These are phyloP conservation scores for Amphibolis antarctica DNA, from an alignment of 106 monocot genomes.

Conservation along the genomic window DNA sequence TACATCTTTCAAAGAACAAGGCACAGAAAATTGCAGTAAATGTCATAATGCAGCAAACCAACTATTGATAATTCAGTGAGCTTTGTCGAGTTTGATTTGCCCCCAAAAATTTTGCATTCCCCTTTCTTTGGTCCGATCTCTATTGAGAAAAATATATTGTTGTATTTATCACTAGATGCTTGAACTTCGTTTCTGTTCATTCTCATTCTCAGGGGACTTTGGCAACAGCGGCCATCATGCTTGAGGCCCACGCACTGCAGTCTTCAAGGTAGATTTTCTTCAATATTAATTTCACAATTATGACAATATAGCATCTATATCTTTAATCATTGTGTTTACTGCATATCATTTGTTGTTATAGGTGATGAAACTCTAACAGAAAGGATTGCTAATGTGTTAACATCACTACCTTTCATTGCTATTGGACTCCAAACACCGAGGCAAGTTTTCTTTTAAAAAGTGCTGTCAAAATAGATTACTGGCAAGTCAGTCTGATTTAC, in stretches of 20 bases:
- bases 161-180: background rate
- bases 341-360: slow-evolving; percentile 5
- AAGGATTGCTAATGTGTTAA: slow-evolving; percentile 71
- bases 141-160: background rate
- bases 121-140: background rate
- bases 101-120: background rate
- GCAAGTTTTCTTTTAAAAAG: slow-evolving; percentile 22
- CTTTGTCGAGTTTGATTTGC: background rate
- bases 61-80: slow-evolving; percentile 43
- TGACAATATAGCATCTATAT: background rate
- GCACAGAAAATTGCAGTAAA: slow-evolving; percentile 7
- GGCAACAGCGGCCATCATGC: slow-evolving; percentile 69
- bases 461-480: background rate
- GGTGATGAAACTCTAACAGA: slow-evolving; percentile 56
- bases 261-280: slow-evolving; percentile 27
- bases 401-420: slow-evolving; percentile 82
- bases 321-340: background rate
- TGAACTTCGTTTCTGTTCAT: background rate
- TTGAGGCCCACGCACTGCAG: slow-evolving; percentile 53
- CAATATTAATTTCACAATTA: background rate
- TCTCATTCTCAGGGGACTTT: slow-evolving; percentile 36
- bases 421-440: slow-evolving; percentile 69
- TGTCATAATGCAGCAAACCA: slow-evolving; percentile 21
- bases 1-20: slow-evolving; percentile 19
- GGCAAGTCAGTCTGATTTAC: background rate